Conservation (phyloP, 352 stramenopile species). For the Globisporangium nagaii region DNA sequence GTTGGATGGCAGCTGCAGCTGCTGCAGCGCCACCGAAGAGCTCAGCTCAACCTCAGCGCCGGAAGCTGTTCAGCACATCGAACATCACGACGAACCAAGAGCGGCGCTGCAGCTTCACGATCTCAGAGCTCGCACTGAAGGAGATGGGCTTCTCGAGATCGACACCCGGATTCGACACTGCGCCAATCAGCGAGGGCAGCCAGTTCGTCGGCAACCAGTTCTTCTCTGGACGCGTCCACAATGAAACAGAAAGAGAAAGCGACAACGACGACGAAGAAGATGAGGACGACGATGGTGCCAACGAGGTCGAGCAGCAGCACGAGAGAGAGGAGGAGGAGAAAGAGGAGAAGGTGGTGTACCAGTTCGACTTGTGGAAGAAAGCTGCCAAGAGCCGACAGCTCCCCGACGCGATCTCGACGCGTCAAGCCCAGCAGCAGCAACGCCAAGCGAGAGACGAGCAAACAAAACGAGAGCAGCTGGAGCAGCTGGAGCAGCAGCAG, state of each 20-base stretch:
- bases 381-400: constrained; percentile 33
- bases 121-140: constrained; percentile 42
- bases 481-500: not conserved
- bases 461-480: not conserved
- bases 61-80: not conserved
- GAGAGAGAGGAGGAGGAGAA: constrained; percentile 4
- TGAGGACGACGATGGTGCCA: too few relatives aligned
- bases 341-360: constrained; percentile 29
- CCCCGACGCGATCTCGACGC: constrained; percentile 40
- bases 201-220: not conserved
- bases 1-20: too few relatives aligned
- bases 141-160: constrained; percentile 36
- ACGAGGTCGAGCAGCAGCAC: too few relatives aligned
- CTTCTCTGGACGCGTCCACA: not conserved
- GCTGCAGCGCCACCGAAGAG: not conserved
- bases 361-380: constrained; percentile 61
- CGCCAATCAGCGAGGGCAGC: constrained; percentile 10
- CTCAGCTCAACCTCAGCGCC: not conserved
- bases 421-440: not conserved
- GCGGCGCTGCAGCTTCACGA: constrained; percentile 58
- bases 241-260: not conserved
- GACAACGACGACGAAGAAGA: constrained; percentile 3
- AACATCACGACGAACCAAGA: constrained; percentile 27
- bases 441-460: not conserved
- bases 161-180: constrained; percentile 17